Percentiles rank a stretch among this genome's conserved stretches.
Evolutionary conservation across 2,329 filamentous ascomycete genomes (phyloP).

Genomic region (Cercospora sp.): DNA sequence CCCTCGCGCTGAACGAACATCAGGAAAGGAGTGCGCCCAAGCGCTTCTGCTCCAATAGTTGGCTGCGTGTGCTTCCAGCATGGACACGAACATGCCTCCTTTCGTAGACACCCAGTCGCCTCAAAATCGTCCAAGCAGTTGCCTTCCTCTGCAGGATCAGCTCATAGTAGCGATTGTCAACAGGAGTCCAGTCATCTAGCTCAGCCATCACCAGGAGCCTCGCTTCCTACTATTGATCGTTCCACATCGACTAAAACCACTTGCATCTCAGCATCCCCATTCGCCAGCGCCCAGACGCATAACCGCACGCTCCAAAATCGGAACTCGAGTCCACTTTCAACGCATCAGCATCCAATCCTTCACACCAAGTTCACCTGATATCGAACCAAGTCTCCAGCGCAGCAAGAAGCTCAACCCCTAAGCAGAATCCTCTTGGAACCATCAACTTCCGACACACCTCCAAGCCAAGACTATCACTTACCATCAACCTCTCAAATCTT

Average conservation of each 20-base stretch:
- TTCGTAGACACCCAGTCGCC: background rate
- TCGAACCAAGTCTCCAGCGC: background rate
- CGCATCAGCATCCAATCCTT: background rate
- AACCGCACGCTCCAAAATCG: background rate
- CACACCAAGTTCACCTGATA: background rate
- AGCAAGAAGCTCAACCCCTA: too few species aligned
- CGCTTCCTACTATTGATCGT: background rate
- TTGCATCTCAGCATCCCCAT: background rate
- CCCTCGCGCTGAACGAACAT: background rate
- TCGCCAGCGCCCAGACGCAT: background rate
- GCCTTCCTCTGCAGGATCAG: background rate
- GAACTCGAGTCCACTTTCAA: too few species aligned
- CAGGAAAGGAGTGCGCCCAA: background rate
- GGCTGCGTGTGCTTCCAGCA: background rate
- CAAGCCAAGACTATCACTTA: background rate
- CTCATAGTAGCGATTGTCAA: background rate
- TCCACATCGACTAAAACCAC: background rate
- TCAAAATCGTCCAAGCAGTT: background rate
- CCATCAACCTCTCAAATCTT: background rate
- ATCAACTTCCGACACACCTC: background rate
- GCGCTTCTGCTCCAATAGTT: background rate
- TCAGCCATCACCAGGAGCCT: background rate
- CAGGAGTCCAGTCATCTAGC: background rate
- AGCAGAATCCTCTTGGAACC: too few species aligned
- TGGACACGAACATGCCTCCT: background rate